A percentile compares a stretch with the other conserved stretches of the same genome.
Conservation (phyloP, 2,329 filamentous ascomycete genomes). For the Daldinia eschscholtzii region DNA sequence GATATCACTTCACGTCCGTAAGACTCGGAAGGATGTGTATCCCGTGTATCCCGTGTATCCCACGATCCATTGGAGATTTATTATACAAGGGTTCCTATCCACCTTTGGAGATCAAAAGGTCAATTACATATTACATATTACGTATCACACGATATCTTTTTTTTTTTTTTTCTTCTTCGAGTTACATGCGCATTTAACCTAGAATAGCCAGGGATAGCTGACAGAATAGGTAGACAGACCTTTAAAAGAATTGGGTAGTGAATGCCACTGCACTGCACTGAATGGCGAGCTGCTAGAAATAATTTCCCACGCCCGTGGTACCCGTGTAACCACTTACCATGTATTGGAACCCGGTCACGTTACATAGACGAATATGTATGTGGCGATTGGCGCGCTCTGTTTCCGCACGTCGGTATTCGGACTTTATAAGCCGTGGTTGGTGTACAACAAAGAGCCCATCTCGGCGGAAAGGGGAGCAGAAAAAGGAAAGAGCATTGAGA, state of each 20-base stretch:
- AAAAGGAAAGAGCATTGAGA: slow-evolving; percentile 8
- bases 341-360: slow-evolving; percentile 33
- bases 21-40: slow-evolving; percentile 8
- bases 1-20: slow-evolving; percentile 4
- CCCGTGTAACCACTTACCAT: slow-evolving; percentile 24
- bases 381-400: slow-evolving; percentile 23
- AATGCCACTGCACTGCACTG: too few species aligned
- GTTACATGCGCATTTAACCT: slow-evolving; percentile 4
- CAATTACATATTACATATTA: slow-evolving; percentile 23
- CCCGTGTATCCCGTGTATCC: slow-evolving; percentile 3
- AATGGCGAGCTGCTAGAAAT: slow-evolving; percentile 13
- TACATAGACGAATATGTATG: slow-evolving; percentile 28
- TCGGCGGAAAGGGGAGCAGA: slow-evolving; percentile 22
- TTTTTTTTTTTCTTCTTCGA: not conserved
- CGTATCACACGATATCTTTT: slow-evolving; percentile 21
- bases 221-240: not conserved
- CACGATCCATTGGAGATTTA: slow-evolving; percentile 9
- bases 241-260: not conserved
- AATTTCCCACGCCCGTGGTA: slow-evolving; percentile 36
- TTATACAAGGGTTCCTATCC: slow-evolving; percentile 16
- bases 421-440: slow-evolving; percentile 34
- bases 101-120: slow-evolving; percentile 14
- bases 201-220: slow-evolving; percentile 5
- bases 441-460: slow-evolving; percentile 17
- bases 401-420: slow-evolving; percentile 42